These are phyloP conservation scores for Eutrema japonicum DNA, from an alignment of 345 rosid species.

Conservation along the genomic window DNA sequence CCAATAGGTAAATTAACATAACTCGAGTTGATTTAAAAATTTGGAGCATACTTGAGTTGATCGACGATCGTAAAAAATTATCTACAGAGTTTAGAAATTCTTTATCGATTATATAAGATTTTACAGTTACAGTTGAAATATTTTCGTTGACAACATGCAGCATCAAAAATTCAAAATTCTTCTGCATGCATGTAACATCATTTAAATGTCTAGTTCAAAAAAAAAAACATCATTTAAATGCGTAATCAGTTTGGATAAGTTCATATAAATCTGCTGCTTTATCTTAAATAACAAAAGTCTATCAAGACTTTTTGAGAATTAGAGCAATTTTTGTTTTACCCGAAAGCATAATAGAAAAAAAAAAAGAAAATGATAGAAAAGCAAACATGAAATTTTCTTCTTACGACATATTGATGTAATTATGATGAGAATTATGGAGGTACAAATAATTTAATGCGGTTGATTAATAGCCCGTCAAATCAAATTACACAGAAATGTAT, in stretches of 20 bases:
- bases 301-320: background rate
- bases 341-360: slow-evolving; percentile 1
- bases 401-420: slow-evolving; percentile 38
- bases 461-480: slow-evolving; percentile 31
- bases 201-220: too few species aligned
- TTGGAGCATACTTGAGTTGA: background rate
- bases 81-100: background rate
- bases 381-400: background rate
- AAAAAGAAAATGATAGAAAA: background rate
- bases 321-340: background rate
- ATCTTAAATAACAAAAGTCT: background rate
- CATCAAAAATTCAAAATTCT: background rate
- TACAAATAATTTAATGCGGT: slow-evolving; percentile 25
- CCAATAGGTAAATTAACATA: background rate
- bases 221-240: slow-evolving; percentile 11
- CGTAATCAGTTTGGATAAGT: slow-evolving; percentile 15
- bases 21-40: background rate
- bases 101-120: background rate
- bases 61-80: background rate
- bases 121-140: background rate
- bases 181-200: background rate
- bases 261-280: background rate
- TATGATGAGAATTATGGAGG: slow-evolving; percentile 37
- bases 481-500: background rate
- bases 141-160: background rate